These are phyloP conservation scores for Artemisia argyi DNA, from an alignment of 129 eudicot genomes.

Conservation along the genomic window DNA sequence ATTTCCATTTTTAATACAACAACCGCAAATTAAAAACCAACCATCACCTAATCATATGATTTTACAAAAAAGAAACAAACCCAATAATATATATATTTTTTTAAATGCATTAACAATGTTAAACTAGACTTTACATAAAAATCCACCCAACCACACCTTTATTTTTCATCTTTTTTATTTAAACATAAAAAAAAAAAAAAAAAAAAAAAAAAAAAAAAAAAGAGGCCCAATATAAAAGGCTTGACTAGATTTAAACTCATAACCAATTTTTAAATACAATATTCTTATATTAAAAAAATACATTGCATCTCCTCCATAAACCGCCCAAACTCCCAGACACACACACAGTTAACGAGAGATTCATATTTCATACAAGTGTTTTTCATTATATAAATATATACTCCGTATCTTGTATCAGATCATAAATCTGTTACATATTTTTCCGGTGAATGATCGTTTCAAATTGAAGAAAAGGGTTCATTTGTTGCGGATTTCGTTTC, in stretches of 20 bases:
- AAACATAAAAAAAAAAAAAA: background rate
- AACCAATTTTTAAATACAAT: background rate
- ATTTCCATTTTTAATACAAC: too few species aligned
- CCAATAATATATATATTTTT: too few species aligned
- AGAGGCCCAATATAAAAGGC: conserved; percentile 16
- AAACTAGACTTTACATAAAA: conserved; percentile 7
- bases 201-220: background rate
- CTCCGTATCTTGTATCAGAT: conserved; percentile 16
- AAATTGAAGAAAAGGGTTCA: background rate
- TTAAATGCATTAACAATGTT: background rate
- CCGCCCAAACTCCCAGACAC: conserved; percentile 45
- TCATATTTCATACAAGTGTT: background rate
- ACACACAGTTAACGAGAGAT: conserved; percentile 35
- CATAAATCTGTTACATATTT: background rate
- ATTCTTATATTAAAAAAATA: conserved; percentile 2
- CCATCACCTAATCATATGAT: too few species aligned
- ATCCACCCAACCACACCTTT: conserved; percentile 32
- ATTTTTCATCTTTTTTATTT: background rate
- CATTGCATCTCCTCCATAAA: conserved; percentile 32
- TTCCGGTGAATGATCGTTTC: too few species aligned
- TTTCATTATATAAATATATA: background rate
- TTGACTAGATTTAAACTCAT: conserved; percentile 17
- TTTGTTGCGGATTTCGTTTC: conserved; percentile 14
- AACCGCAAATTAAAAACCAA: too few species aligned
- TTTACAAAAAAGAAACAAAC: too few species aligned